phyloP scores from a whole-genome alignment of 2,329 filamentous ascomycete species.

The Nemania sp. region DNA sequence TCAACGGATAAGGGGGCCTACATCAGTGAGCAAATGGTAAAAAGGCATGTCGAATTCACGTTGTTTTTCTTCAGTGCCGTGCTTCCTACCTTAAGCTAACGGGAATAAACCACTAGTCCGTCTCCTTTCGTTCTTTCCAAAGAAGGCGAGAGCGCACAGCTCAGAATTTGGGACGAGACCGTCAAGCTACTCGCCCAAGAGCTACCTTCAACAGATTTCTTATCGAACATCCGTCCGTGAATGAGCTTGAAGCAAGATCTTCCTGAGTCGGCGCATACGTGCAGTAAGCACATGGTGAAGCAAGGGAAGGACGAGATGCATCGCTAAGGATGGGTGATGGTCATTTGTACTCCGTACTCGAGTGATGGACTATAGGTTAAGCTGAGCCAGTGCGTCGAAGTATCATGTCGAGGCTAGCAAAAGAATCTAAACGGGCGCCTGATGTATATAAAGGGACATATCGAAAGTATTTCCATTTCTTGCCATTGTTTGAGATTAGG shows the following conservation, averaged over 20 bases:
- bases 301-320: conserved; percentile 7
- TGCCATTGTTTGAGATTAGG: not conserved
- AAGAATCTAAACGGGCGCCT: conserved; percentile 1
- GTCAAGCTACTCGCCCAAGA: not conserved
- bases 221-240: not conserved
- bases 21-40: conserved; percentile 8
- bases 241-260: too few species aligned
- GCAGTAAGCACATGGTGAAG: conserved; percentile 2
- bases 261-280: not conserved
- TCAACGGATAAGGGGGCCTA: not conserved
- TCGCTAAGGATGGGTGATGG: conserved; percentile 1
- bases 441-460: not conserved
- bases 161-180: conserved; percentile 9
- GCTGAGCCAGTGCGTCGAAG: not conserved
- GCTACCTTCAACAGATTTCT: not conserved
- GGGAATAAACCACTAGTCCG: not conserved
- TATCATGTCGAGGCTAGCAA: not conserved
- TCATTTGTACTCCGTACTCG: not conserved
- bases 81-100: not conserved
- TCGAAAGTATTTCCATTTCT: conserved; percentile 1
- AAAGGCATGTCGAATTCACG: not conserved
- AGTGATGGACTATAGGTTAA: not conserved
- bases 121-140: conserved; percentile 6
- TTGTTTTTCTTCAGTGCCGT: not conserved
- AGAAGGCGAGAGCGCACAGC: not conserved